phyloP scores from a whole-genome alignment of 116 monocot genomes.

The Trichopus zeylanicus region DNA sequence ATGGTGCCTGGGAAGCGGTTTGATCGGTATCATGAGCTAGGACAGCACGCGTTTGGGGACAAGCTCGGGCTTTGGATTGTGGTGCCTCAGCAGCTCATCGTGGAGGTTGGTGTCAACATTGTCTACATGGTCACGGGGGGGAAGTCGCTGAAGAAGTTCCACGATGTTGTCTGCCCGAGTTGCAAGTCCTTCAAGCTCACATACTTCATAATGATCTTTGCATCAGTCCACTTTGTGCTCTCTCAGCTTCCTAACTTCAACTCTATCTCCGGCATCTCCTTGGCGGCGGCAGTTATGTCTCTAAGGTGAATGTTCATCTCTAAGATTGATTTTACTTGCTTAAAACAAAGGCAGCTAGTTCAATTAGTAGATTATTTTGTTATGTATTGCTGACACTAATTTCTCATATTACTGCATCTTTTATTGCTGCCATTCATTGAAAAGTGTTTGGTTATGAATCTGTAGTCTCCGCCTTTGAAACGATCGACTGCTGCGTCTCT shows the following conservation, averaged over 20 bases:
- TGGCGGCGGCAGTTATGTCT: constrained; percentile 39
- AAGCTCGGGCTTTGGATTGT: constrained; percentile 45
- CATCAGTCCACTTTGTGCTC: constrained; percentile 22
- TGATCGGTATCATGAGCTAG: constrained; percentile 46
- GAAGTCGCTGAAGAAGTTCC: constrained; percentile 29
- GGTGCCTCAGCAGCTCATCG: constrained; percentile 38
- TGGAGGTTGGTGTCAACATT: constrained; percentile 27
- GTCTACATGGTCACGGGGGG: constrained; percentile 43
- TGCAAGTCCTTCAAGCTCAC: constrained; percentile 19
- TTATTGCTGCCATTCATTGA: too few relatives aligned
- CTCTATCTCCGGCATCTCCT: constrained; percentile 35
- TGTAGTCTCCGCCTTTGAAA: too few relatives aligned
- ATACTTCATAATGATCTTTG: constrained; percentile 42
- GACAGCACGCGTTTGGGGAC: constrained; percentile 38
- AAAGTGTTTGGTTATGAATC: too few relatives aligned
- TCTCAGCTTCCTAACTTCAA: constrained; percentile 37
- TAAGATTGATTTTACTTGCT: too few relatives aligned
- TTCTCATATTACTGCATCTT: too few relatives aligned
- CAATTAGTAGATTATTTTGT: not conserved
- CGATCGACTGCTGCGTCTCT: too few relatives aligned
- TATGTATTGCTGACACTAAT: too few relatives aligned
- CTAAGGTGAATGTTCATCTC: constrained; percentile 18
- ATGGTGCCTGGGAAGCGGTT: constrained; percentile 38
- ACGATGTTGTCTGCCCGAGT: constrained; percentile 12
- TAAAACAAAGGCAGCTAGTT: not conserved